Base-by-base conservation (phyloP, 306 rosid species). In the Cercis canadensis region DNA sequence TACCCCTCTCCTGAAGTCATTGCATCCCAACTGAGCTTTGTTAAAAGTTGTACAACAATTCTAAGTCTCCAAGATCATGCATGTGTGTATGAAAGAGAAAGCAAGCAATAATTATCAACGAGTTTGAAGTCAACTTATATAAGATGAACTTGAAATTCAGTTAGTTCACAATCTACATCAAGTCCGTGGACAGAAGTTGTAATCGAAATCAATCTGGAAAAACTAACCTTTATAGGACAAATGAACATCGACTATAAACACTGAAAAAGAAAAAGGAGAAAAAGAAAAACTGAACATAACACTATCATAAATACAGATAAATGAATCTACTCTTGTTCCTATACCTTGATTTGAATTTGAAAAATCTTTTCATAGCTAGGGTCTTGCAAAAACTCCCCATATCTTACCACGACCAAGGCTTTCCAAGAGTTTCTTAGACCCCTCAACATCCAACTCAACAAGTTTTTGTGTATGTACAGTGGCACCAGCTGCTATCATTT, bases 371-470 rank as follows among this genome's bases (percentile, higher is more conserved):
- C 33, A 47, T 52, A 49, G 73, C 72, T 88, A 86, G 82, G 90
- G 80, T 84, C 97, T 84, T 40, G 88, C 72, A 77, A 94, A 94
- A 64, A 94, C 92, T 40, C 97, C 96, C 97, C 96, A 94, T 6
- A 91, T 87, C 83, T 89, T 91, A 62, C 96, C 88, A 50, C 89
- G 96, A 32, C 96, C 86, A 45, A 91, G 99, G 74, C 89, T 77
- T 57, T 86, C 96, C 80, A 85, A 65, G 47, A 91, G 86, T 77
- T 88, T 91, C 89, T 89, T 92, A 31, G 99, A 82, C 4, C 99
- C 99, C 13, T 77, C 89, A 8, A 91, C 84, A 57, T 91, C 90
- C 86, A 75, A 60, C 72, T 83, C 97, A 33, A 84, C 92, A 19
- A 87, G 92, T 76, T 89, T 94, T 70, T 87, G 92, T 58, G 78